Evolutionary conservation across 768 basidiomycete species (phyloP), one percentile per base, ranked within the genome.

Genomic region (Tulasnella sp.): DNA sequence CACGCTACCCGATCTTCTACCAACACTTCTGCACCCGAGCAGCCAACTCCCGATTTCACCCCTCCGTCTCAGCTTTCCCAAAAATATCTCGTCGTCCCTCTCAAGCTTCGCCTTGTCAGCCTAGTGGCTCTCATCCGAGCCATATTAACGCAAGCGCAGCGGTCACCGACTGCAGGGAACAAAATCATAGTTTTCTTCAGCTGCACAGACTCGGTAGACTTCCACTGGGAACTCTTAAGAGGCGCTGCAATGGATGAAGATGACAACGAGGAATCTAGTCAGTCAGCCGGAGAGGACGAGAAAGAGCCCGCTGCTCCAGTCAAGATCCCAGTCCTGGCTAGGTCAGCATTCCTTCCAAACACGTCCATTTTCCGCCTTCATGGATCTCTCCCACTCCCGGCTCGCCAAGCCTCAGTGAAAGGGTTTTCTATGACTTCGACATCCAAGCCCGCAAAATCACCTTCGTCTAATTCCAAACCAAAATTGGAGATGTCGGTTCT

Each of bases 191-290:
- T 99, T 6, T 99, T 99, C 83, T 85, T 99, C 78, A 97, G 93
- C 79, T 98, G 95, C 80, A 99, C 96, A 6, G 97, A 98, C 83
- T 96, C 97, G 2, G 97, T 99, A 22, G 97, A 99, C 82, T 98
- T 94, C 80, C 95, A 97, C 81, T 99, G 94, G 94, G 88, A 87
- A 71, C 84, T 98, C 29, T 83, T 99, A 0, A 91, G 91, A 0
- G 88, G 89, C 5, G 85, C 93, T 25, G 80, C 83, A 6, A 96
- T 97, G 92, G 88, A 86, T 9, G 84, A 79, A 1, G 81, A 80
- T 11, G 76, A 67, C 22, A 58, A 75, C 5, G 76, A 72, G 38
- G 78, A 75, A 9, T 80, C 70, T 12, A 70, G 49, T 0, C 77
- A 64, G 19, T 77, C 76, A n/a, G 77, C 75, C 2, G 80, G 78